Evolutionary conservation across 2,329 filamentous ascomycete species (phyloP), one percentile per base, ranked within the genome.

Genomic region (Penicillium sp.): DNA sequence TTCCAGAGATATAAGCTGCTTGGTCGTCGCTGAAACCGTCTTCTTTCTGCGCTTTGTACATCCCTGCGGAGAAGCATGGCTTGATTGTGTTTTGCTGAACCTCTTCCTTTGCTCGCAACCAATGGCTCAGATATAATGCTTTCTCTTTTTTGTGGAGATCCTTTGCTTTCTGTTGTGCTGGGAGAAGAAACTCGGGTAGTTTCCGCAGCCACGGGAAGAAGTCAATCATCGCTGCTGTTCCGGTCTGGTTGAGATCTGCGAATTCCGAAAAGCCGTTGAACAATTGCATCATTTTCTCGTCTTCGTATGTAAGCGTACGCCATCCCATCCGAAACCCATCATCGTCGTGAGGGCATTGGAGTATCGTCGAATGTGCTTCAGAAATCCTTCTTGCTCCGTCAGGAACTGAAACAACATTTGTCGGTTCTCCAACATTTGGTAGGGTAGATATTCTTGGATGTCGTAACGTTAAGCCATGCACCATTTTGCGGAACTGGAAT

Each of bases 401-500:
- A 84, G 62, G 19, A 86, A 68, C 7, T 80, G 78, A 44, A 72
- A 59, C 59, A 73, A 21, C 81, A 86, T 81, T 49, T 80, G 77
- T 63, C 80, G 82, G 67, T 80, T 82, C 66, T 86, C 83, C 3
- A 85, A 73, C 48, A 81, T 77, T 61, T 85, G 82, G 61, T 84
- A 85, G 2, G 80, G 77, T 2, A 84, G 75, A 57, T 86, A 86
- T 9, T 70, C 53, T 74, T 76, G 4, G 80, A 75, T 1, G 76
- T 74, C 0, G 72, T 77, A 51, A 80, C 67, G 60, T 83, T 82
- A 29, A 72, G 2, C 69, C 71, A 63, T 83, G 81, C 3, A 78
- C 63, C 62, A 73, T 70, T 48, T 73, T 73, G 15, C 69, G 70
- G 51, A 67, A 65, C 60, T 67, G 33, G 4, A n/a, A 5, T 15